Evolutionary conservation across 371 early-diverging fungal species (phyloP), one percentile per base, ranked within the genome.

Genomic region (Zopfochytrium polystomum): DNA sequence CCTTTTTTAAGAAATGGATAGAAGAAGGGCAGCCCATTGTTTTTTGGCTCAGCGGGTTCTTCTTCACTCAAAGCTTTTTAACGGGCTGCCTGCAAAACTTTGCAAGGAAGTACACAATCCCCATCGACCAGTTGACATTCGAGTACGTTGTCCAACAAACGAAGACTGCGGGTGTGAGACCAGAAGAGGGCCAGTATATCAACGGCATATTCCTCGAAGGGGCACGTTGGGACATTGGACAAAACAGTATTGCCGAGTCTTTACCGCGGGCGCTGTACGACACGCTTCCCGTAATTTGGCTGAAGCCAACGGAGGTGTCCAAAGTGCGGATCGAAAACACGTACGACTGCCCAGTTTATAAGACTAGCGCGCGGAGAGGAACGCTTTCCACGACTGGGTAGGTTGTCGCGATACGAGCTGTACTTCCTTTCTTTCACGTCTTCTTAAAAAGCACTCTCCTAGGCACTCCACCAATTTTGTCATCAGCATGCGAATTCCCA

Each of bases 331-430:
- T 64, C 13, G 25, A 7, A 22, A 66, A 70, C 50, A 73, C 76
- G 18, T 82, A 80, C 52, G 77, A 77, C 13, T 79, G 80, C 58
- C 82, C 82, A 1, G 74, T 82, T 1, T 82, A 82, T 68, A 82
- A 80, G 52, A 82, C 82, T 3, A 72, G 75, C 27, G 77, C 80
- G 18, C 55, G 82, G 1, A 51, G 82, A 22, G 82, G 82, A 6
- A 75, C 73, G 4, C 66, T 82, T 7, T 82, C 82, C 15, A 82
- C 82, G 23, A 82, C 82, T 22, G 80, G 80, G 79, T 79, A 70
- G 30, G 65, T 52, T 9, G 31, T 18, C 38, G 38, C 18, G 38
- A 57, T 5, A 30, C 23, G 5, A 1, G 25, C 31, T 63, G 1
- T 47, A n/a, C 38, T 18, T 38, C 18, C 11, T 7, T 7, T 18